A percentile compares a stretch with the other conserved stretches of the same genome.
These are phyloP conservation scores for Tausonia pullulans DNA, from an alignment of 1,284 basidiomycete species.

Conservation along the genomic window DNA sequence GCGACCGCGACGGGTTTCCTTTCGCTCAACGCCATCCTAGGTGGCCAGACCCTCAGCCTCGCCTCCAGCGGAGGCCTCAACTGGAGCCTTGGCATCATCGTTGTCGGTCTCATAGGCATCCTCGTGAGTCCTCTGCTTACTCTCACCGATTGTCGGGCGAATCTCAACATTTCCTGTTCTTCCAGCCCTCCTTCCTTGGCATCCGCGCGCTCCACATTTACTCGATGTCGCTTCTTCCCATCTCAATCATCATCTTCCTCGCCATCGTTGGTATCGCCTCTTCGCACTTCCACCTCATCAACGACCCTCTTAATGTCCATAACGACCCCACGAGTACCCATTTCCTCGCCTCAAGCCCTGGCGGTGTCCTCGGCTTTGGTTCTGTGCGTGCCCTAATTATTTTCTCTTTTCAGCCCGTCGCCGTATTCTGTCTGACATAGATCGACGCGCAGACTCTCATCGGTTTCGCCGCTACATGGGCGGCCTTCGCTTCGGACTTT, in stretches of 20 bases:
- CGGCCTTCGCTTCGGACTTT: constrained; percentile 58
- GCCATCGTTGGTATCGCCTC: constrained; percentile 52
- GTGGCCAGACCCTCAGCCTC: constrained; percentile 63
- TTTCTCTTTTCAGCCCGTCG: too few relatives aligned
- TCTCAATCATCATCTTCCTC: constrained; percentile 57
- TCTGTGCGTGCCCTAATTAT: constrained; percentile 25
- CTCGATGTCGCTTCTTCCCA: constrained; percentile 31
- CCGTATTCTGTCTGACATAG: too few relatives aligned
- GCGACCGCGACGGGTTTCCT: constrained; percentile 55
- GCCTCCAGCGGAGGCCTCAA: constrained; percentile 47
- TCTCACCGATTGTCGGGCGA: too few relatives aligned
- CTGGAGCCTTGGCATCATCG: constrained; percentile 67
- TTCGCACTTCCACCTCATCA: neutral
- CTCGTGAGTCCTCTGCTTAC: constrained; percentile 40
- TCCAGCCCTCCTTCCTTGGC: constrained; percentile 39
- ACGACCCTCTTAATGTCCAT: too few relatives aligned
- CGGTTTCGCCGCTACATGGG: constrained; percentile 60
- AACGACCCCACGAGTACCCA: neutral
- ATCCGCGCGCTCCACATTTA: constrained; percentile 36
- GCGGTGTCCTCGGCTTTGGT: constrained; percentile 50
- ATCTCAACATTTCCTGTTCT: neutral
- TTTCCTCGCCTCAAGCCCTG: constrained; percentile 37
- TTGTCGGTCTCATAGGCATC: constrained; percentile 66
- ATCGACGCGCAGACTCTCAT: constrained; percentile 40
- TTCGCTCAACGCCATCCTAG: constrained; percentile 64